Conservation (phyloP, 805 yeast genomes). For the Ogataea degrootiae region DNA sequence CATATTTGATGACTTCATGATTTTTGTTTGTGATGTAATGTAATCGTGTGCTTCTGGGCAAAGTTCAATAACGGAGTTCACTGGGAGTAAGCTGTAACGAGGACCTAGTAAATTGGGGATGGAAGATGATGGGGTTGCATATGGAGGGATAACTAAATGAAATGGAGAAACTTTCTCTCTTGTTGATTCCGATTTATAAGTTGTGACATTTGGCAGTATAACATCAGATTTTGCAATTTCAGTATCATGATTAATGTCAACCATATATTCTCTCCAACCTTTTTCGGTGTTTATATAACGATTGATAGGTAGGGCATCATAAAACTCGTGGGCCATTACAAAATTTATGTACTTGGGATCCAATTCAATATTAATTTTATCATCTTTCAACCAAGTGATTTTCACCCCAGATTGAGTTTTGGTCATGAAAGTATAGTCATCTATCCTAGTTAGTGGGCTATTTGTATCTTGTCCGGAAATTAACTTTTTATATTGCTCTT, state of each 20-base stretch:
- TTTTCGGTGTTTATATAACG: conserved; percentile 55
- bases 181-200: conserved; percentile 7
- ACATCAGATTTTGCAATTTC: conserved; percentile 11
- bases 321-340: conserved; percentile 79
- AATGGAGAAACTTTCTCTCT: conserved; percentile 32
- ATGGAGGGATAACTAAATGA: conserved; percentile 51
- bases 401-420: conserved; percentile 46
- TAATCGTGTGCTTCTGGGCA: conserved; percentile 69
- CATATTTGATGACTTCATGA: conserved; percentile 26
- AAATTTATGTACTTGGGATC: conserved; percentile 42
- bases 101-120: conserved; percentile 43
- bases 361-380: conserved; percentile 42
- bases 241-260: conserved; percentile 39
- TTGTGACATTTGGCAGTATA: conserved; percentile 18
- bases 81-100: conserved; percentile 50
- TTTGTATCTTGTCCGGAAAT: conserved; percentile 31
- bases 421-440: conserved; percentile 34
- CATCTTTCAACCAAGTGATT: conserved; percentile 52
- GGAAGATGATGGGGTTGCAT: conserved; percentile 57
- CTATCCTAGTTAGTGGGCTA: conserved; percentile 11
- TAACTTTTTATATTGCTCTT: conserved; percentile 47
- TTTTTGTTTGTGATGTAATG: conserved; percentile 45
- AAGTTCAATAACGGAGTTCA: conserved; percentile 60
- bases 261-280: conserved; percentile 79
- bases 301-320: conserved; percentile 79